These are phyloP conservation scores for Dothideomycetes sp. DNA, from an alignment of 2,329 filamentous ascomycete species.

Conservation along the genomic window DNA sequence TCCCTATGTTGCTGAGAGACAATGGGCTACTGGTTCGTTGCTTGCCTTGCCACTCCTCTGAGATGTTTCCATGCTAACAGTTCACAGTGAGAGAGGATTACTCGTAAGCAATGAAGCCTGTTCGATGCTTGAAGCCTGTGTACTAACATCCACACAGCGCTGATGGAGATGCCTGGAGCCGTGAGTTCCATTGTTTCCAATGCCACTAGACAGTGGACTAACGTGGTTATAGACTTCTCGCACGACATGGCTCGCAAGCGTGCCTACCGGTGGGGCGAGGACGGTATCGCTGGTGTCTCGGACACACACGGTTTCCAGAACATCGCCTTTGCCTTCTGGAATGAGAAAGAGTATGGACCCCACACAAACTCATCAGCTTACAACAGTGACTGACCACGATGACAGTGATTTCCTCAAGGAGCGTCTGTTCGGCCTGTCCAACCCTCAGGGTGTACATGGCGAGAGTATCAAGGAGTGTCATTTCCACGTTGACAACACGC, in stretches of 20 bases:
- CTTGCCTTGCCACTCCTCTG: conserved; percentile 3
- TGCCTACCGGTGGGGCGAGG: conserved; percentile 90
- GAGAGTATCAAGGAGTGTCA: conserved; percentile 96
- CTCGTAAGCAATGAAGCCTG: conserved; percentile 42
- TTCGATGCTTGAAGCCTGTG: conserved; percentile 3
- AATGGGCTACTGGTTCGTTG: conserved; percentile 80
- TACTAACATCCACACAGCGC: conserved; percentile 45
- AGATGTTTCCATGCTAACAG: conserved; percentile 23
- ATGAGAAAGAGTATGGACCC: conserved; percentile 72
- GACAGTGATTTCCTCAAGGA: conserved; percentile 84
- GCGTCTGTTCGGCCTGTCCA: conserved; percentile 86
- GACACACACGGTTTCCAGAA: conserved; percentile 88
- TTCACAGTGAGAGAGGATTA: conserved; percentile 79
- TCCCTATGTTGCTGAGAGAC: conserved; percentile 82
- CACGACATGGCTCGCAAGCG: conserved; percentile 85
- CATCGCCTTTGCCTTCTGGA: conserved; percentile 95
- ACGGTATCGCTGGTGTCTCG: conserved; percentile 92
- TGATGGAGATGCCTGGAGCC: conserved; percentile 87
- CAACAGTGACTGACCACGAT: conserved; percentile 22
- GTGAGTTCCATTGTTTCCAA: too few relatives aligned
- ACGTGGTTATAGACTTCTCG: conserved; percentile 66
- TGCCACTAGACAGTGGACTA: too few relatives aligned
- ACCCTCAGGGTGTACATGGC: conserved; percentile 93
- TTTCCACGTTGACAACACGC: conserved; percentile 93
- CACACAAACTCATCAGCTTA: conserved; percentile 6